Base-by-base conservation (phyloP, 75 land plant genomes). In the Pinus tabuliformis region DNA sequence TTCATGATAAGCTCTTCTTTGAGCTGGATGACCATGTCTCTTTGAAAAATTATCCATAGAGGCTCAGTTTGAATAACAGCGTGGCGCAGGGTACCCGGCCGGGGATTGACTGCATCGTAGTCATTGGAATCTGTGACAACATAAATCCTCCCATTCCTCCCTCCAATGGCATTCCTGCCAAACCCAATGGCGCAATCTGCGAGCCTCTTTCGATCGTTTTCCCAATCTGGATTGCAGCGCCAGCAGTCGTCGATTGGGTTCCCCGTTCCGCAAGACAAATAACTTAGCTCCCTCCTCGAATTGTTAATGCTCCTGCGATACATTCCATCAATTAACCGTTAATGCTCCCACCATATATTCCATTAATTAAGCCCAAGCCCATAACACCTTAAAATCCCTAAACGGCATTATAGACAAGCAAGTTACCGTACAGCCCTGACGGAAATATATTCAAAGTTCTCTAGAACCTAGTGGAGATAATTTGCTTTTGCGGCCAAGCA, bases 181-280 rank as follows among this genome's bases (percentile, higher is more conserved):
- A 82, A 82, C 15, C 84, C 84, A 37, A 82, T 82, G 76, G 83
- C 84, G 77, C 84, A 82, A 26, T 80, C 84, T 17, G 84, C 84
- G 3, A 82, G 76, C 71, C 63, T 14, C 76, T 73, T 81, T 17
- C 84, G 71, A 65, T 81, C 64, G 56, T 15, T 30, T 37, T 63
- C 56, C 84, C 84, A 82, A 77, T 80, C 26, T 1, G 88, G 76
- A 78, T 87, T 74, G 18, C 83, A 7, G 24, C 93, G 83, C 95
- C 95, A 92, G 84, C 98, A 95, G 62, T 72, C 72, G 65, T 95
- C 98, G 0, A 88, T 82, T 17, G 74, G 81, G 57, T 90, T 90
- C 77, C 83, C 73, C 56, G 39, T 61, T 80, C 72, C 57, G 63
- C 74, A 81, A n/a, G 73, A 72, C 72, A 70, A 21, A 72, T 22